A percentile compares a stretch with the other conserved stretches of the same genome.
Evolutionary conservation across 129 eudicot genomes (phyloP).

Genomic region (Oenanthe sinensis): DNA sequence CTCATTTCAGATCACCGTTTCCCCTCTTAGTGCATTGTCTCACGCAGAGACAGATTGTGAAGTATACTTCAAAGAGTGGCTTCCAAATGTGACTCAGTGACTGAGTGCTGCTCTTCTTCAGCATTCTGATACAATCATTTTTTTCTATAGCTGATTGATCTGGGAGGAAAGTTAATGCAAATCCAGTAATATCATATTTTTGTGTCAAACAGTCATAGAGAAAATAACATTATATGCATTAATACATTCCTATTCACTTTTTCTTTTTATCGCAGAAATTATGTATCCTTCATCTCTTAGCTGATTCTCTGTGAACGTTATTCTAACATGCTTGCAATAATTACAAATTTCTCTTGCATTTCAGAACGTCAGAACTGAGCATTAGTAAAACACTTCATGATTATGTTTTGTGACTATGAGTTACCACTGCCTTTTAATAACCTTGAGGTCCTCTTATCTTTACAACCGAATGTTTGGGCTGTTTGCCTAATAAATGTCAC

Average conservation of each 20-base stretch:
- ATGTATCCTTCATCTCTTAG: background rate
- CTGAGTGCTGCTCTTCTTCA: slow-evolving; percentile 35
- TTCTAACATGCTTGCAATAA: background rate
- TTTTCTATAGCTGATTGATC: background rate
- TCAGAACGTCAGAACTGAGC: background rate
- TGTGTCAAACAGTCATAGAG: background rate
- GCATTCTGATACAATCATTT: slow-evolving; percentile 31
- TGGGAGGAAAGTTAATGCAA: background rate
- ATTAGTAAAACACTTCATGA: background rate
- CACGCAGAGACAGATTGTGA: slow-evolving; percentile 50
- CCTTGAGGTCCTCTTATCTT: background rate
- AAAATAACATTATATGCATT: background rate
- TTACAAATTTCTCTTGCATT: background rate
- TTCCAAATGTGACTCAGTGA: slow-evolving; percentile 40
- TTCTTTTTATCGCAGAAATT: background rate
- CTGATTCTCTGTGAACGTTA: background rate
- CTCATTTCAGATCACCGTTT: slow-evolving; percentile 72
- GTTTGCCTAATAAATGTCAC: background rate
- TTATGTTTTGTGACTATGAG: background rate
- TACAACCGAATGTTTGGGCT: background rate
- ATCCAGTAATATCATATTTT: too few species aligned
- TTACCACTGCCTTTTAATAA: background rate
- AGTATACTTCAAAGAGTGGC: slow-evolving; percentile 52
- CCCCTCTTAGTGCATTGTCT: slow-evolving; percentile 73
- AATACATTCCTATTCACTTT: background rate